Evolutionary conservation across 148 eudicot species (phyloP), one percentile per base, ranked within the genome.

Genomic region (Rheum nobile): DNA sequence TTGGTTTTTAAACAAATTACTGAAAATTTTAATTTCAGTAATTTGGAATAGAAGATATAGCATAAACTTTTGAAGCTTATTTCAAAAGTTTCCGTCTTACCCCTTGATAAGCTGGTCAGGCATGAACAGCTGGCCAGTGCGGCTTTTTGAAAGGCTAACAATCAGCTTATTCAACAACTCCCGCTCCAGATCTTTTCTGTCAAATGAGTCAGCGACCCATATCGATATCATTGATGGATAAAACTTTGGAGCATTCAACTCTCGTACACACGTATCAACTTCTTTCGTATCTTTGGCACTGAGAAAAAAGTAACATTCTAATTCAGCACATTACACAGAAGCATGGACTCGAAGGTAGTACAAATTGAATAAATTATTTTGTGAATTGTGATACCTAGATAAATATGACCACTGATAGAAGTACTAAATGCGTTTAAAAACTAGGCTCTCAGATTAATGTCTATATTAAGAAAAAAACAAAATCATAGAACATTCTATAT

Each of bases 221-320:
- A 82, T 79, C 26, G 97, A 86, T 92, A n/a, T n/a, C n/a, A n/a
- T n/a, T n/a, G n/a, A n/a, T n/a, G n/a, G n/a, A n/a, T n/a, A n/a
- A n/a, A n/a, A n/a, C n/a, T n/a, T n/a, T n/a, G n/a, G n/a, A n/a
- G n/a, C n/a, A n/a, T n/a, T n/a, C n/a, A n/a, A n/a, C n/a, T n/a
- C n/a, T n/a, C n/a, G n/a, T n/a, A n/a, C n/a, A n/a, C n/a, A n/a
- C n/a, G n/a, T n/a, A n/a, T n/a, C n/a, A n/a, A n/a, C n/a, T n/a
- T n/a, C n/a, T n/a, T n/a, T n/a, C 78, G 86, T 93, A 67, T 92
- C 96, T 74, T 89, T 92, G 67, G 88, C 91, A 83, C 97, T 92
- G 81, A 21, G 75, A 78, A n/a, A n/a, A n/a, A 61, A 13, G 11
- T 76, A 17, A 52, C 65, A 11, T 8, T 52, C 75, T 37, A 21